Conservation (phyloP, 257 asterid genomes). For the Cinchona pubescens region DNA sequence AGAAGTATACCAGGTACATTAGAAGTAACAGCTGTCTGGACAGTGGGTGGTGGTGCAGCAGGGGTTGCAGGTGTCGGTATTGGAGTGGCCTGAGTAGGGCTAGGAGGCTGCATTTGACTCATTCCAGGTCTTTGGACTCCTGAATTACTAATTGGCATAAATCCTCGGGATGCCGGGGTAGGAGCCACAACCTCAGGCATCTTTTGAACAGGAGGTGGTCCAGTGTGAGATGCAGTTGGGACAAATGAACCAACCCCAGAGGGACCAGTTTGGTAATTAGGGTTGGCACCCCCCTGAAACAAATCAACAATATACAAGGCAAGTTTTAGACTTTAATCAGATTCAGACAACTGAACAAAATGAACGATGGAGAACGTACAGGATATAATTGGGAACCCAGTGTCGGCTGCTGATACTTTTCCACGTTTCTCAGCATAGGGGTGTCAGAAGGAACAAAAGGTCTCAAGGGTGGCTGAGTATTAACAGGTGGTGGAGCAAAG, state of each 20-base stretch:
- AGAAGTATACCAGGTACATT: constrained; percentile 77
- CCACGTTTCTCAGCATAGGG: constrained; percentile 62
- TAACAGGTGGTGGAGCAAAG: constrained; percentile 64
- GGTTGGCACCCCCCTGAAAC: constrained; percentile 50
- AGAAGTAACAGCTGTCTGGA: constrained; percentile 92
- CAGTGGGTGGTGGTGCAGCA: constrained; percentile 92
- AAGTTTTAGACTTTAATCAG: constrained; percentile 9
- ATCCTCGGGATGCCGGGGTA: constrained; percentile 55
- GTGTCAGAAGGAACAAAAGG: constrained; percentile 79
- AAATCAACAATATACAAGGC: constrained; percentile 10
- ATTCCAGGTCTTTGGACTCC: constrained; percentile 72
- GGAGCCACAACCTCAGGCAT: constrained; percentile 65
- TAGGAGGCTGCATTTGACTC: constrained; percentile 64
- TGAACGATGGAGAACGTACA: constrained; percentile 40
- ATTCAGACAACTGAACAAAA: background rate
- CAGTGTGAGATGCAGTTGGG: constrained; percentile 44
- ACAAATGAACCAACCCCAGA: constrained; percentile 53
- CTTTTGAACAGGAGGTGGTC: constrained; percentile 52
- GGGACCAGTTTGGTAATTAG: constrained; percentile 63
- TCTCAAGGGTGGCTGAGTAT: constrained; percentile 57
- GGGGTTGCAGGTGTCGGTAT: constrained; percentile 61
- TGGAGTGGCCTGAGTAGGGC: constrained; percentile 62
- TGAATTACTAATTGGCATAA: constrained; percentile 54
- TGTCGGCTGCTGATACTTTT: constrained; percentile 87
- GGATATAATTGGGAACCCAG: constrained; percentile 85